These are phyloP conservation scores for Wilcoxina mikolae DNA, from an alignment of 495 filamentous ascomycete species.

Conservation along the genomic window DNA sequence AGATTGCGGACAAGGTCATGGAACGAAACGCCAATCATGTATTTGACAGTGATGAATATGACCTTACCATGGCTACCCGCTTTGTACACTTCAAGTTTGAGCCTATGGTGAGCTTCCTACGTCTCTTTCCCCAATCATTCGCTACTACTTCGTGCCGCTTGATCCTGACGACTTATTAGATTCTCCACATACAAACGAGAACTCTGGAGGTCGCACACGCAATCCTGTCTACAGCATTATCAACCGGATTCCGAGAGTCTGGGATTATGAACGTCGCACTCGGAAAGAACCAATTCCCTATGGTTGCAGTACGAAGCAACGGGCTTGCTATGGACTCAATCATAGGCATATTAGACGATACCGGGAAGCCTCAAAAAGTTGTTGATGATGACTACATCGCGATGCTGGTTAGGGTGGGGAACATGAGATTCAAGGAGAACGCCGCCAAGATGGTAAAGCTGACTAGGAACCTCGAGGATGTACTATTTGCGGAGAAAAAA, in stretches of 20 bases:
- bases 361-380: slow-evolving; percentile 28
- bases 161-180: slow-evolving; percentile 36
- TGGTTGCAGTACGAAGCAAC: slow-evolving; percentile 69
- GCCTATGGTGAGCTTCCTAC: slow-evolving; percentile 54
- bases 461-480: slow-evolving; percentile 8
- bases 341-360: slow-evolving; percentile 43
- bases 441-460: slow-evolving; percentile 39
- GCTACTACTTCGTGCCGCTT: slow-evolving; percentile 10
- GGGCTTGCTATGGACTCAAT: slow-evolving; percentile 67
- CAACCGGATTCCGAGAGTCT: slow-evolving; percentile 77
- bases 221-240: slow-evolving; percentile 56
- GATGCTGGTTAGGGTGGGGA: slow-evolving; percentile 51
- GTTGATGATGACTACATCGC: slow-evolving; percentile 36
- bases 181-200: slow-evolving; percentile 70
- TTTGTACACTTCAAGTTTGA: slow-evolving; percentile 86
- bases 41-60: not conserved
- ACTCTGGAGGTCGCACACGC: slow-evolving; percentile 55
- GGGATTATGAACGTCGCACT: slow-evolving; percentile 41
- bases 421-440: slow-evolving; percentile 65
- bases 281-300: slow-evolving; percentile 41
- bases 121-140: not conserved
- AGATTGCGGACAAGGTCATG: slow-evolving; percentile 19
- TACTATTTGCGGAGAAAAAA: slow-evolving; percentile 11
- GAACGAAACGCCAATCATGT: slow-evolving; percentile 1
- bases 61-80: slow-evolving; percentile 29